These are phyloP conservation scores for Ganoderma sp. DNA, from an alignment of 1,284 basidiomycete species.

Conservation along the genomic window DNA sequence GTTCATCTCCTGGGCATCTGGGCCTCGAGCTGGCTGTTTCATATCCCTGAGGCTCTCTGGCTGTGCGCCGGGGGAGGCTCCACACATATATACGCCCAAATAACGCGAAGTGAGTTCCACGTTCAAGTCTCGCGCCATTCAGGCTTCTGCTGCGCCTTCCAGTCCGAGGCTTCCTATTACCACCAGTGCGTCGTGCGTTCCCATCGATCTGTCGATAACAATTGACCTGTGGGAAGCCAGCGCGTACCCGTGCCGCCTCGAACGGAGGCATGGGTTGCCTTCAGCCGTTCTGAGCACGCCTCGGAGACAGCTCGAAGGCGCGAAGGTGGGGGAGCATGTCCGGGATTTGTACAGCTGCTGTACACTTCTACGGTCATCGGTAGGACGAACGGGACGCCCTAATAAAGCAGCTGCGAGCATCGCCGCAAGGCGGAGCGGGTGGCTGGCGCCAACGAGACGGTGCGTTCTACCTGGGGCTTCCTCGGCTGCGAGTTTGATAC, in stretches of 20 bases:
- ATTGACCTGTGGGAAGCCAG: conserved; percentile 26
- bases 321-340: conserved; percentile 25
- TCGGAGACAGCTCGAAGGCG: conserved; percentile 25
- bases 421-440: conserved; percentile 14
- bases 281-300: conserved; percentile 18
- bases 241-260: conserved; percentile 16
- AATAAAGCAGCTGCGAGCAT: conserved; percentile 16
- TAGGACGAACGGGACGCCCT: conserved; percentile 13
- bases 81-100: conserved; percentile 5
- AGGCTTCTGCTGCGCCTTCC: conserved; percentile 24
- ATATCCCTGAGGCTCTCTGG: not conserved
- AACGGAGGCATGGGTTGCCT: conserved; percentile 20
- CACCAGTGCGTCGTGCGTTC: conserved; percentile 23
- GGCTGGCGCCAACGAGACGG: conserved; percentile 22
- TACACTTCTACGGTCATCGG: conserved; percentile 16
- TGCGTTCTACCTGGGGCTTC: conserved; percentile 21
- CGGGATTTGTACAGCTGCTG: conserved; percentile 22
- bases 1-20: conserved; percentile 1
- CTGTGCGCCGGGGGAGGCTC: not conserved
- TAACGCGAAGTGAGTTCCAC: conserved; percentile 21
- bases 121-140: conserved; percentile 28
- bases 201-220: conserved; percentile 32
- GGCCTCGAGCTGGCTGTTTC: conserved; percentile 5
- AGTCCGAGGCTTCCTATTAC: conserved; percentile 32
- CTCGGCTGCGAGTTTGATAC: conserved; percentile 16